Percentiles rank a stretch among this genome's conserved stretches.
These are phyloP conservation scores for Russula vinacea DNA, from an alignment of 768 basidiomycete genomes.

Conservation along the genomic window DNA sequence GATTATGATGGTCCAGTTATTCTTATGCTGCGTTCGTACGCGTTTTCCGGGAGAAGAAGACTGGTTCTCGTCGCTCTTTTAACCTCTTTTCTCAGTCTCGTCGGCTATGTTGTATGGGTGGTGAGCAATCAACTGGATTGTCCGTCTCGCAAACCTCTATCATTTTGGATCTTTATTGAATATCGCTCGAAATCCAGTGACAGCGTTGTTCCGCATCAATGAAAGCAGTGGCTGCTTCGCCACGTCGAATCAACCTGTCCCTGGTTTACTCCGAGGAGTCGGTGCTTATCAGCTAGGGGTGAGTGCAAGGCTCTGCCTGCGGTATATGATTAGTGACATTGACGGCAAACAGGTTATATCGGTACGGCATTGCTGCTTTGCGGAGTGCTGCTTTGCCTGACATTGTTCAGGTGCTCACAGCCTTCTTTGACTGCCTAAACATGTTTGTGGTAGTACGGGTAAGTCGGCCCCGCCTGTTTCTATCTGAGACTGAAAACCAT, in stretches of 20 bases:
- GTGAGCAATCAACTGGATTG: conserved; percentile 5
- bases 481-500: neutral
- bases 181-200: conserved; percentile 12
- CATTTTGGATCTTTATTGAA: neutral
- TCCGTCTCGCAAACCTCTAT: neutral
- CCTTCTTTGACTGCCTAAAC: conserved; percentile 21
- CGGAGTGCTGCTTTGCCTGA: neutral
- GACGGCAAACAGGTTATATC: conserved; percentile 11
- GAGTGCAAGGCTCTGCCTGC: conserved; percentile 1
- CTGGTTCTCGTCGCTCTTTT: conserved; percentile 14
- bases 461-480: neutral
- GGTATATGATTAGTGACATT: neutral
- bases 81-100: conserved; percentile 1
- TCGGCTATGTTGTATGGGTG: conserved; percentile 16
- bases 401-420: conserved; percentile 3
- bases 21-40: conserved; percentile 27
- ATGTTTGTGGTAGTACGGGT: conserved; percentile 19
- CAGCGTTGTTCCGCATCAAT: conserved; percentile 6
- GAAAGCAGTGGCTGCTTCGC: conserved; percentile 18
- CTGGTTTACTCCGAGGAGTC: neutral
- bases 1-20: conserved; percentile 14
- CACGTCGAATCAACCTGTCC: conserved; percentile 4
- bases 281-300: conserved; percentile 27
- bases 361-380: conserved; percentile 1
- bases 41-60: conserved; percentile 20